These are phyloP conservation scores for Microbotryum lychnidis-dioicae DNA, from an alignment of 1,284 basidiomycete species.

Conservation along the genomic window DNA sequence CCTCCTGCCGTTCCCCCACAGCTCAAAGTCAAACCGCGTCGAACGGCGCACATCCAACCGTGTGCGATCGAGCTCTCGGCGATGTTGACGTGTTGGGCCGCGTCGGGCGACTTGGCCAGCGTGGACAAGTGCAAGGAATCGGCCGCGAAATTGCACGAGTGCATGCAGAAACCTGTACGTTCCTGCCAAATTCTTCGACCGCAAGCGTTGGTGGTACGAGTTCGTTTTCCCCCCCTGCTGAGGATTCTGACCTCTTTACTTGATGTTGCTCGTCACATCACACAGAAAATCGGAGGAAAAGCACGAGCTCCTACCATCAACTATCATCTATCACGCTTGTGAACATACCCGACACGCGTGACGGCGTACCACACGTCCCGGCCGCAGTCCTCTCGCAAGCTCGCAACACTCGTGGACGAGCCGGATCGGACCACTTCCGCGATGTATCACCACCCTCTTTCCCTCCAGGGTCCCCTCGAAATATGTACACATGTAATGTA, in stretches of 20 bases:
- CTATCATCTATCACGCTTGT: slow-evolving; percentile 54
- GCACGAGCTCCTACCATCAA: slow-evolving; percentile 65
- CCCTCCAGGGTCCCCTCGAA: too few species aligned
- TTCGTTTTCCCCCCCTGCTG: slow-evolving; percentile 2
- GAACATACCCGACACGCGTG: too few species aligned
- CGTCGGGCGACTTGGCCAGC: slow-evolving; percentile 60
- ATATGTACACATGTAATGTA: too few species aligned
- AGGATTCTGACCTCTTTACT: slow-evolving; percentile 34
- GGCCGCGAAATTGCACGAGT: slow-evolving; percentile 63
- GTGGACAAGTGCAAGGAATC: slow-evolving; percentile 55
- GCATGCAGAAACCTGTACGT: slow-evolving; percentile 78
- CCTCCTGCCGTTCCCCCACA: slow-evolving; percentile 38
- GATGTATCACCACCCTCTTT: too few species aligned
- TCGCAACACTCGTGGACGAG: too few species aligned
- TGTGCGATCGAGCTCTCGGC: slow-evolving; percentile 67
- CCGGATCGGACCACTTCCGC: too few species aligned
- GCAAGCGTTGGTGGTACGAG: neutral
- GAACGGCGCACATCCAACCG: slow-evolving; percentile 56
- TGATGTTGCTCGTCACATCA: neutral
- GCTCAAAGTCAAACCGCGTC: slow-evolving; percentile 68
- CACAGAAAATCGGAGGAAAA: slow-evolving; percentile 48
- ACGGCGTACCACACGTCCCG: too few species aligned
- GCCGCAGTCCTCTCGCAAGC: too few species aligned
- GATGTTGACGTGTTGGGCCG: slow-evolving; percentile 90
- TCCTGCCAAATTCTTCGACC: neutral